These are phyloP conservation scores for Neoboletus magnificus DNA, from an alignment of 768 basidiomycete species.

Conservation along the genomic window DNA sequence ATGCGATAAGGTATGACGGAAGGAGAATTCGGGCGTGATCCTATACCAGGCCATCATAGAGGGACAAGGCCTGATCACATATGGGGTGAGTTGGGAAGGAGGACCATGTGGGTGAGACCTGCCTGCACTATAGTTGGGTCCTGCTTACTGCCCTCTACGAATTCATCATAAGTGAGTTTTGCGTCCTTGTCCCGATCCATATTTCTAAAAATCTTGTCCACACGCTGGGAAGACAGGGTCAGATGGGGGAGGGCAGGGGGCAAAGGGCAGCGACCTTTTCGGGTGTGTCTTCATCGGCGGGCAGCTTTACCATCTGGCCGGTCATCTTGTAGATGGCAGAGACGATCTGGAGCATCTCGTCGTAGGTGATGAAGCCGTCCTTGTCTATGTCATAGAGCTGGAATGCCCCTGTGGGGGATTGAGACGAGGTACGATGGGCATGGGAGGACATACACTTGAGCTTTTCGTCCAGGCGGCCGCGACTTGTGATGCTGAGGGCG, in stretches of 20 bases:
- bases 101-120: constrained; percentile 21
- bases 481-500: constrained; percentile 90
- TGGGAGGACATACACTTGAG: constrained; percentile 75
- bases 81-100: constrained; percentile 4
- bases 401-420: constrained; percentile 81
- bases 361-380: constrained; percentile 96
- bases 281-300: constrained; percentile 98
- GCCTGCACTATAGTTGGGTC: constrained; percentile 99
- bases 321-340: constrained; percentile 99
- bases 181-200: constrained; percentile 98
- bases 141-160: constrained; percentile 97
- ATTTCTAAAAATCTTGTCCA: constrained; percentile 96
- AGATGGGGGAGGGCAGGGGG: constrained; percentile 6
- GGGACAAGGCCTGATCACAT: constrained; percentile 72
- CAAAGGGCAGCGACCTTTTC: constrained; percentile 68
- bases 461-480: constrained; percentile 95
- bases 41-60: constrained; percentile 94
- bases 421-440: constrained; percentile 13
- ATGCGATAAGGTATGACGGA: constrained; percentile 22
- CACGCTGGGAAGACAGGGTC: constrained; percentile 56
- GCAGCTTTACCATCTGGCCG: constrained; percentile 97
- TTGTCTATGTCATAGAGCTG: constrained; percentile 99
- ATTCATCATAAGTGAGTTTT: constrained; percentile 91
- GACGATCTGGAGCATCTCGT: constrained; percentile 99
- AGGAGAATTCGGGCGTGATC: constrained; percentile 5